These are phyloP conservation scores for Hypoxylon fragiforme DNA, from an alignment of 495 filamentous ascomycete species.

Conservation along the genomic window DNA sequence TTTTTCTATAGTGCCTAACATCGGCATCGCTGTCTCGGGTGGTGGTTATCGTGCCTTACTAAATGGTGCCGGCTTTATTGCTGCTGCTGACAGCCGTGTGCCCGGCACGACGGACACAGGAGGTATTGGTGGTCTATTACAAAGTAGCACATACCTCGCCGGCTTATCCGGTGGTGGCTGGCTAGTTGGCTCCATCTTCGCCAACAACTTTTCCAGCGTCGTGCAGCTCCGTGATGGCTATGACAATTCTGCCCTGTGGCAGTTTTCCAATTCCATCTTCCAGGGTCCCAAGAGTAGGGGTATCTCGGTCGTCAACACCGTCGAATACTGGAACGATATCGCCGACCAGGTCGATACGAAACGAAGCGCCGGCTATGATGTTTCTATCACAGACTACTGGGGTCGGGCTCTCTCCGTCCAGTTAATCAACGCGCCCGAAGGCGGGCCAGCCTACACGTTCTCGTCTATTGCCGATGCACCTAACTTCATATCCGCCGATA, in stretches of 20 bases:
- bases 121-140: conserved; percentile 81
- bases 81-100: conserved; percentile 82
- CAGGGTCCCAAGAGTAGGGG: conserved; percentile 45
- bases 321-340: conserved; percentile 70
- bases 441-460: conserved; percentile 81
- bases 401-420: conserved; percentile 78
- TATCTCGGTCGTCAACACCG: conserved; percentile 44
- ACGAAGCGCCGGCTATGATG: conserved; percentile 69
- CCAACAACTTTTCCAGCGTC: conserved; percentile 88
- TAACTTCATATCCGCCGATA: conserved; percentile 68
- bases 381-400: conserved; percentile 89
- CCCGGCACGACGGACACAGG: conserved; percentile 64
- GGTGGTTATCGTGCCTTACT: conserved; percentile 86
- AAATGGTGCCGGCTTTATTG: conserved; percentile 85
- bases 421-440: conserved; percentile 75
- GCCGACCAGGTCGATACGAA: conserved; percentile 66
- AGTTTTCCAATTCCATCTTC: conserved; percentile 78
- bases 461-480: conserved; percentile 76
- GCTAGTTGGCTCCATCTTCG: conserved; percentile 81
- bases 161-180: conserved; percentile 88
- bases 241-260: conserved; percentile 64
- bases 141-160: conserved; percentile 81
- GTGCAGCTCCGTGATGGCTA: conserved; percentile 60
- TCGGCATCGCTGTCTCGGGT: conserved; percentile 66
- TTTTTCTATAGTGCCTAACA: conserved; percentile 64